phyloP scores from a whole-genome alignment of 2,329 filamentous ascomycete genomes.

The Ophiocordyceps robertsii region DNA sequence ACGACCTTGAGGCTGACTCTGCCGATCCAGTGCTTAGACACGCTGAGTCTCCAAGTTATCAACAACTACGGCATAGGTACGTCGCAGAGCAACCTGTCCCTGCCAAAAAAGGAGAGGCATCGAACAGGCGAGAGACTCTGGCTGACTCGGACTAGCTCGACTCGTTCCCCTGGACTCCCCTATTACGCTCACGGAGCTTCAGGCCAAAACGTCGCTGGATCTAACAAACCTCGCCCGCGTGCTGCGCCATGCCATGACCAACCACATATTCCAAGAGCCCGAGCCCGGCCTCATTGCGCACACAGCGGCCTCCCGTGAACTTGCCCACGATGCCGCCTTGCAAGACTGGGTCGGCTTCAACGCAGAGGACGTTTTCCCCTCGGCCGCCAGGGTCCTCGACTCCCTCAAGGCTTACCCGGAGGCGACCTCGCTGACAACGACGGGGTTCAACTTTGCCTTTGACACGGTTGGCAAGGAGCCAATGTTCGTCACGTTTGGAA shows the following conservation, averaged over 20 bases:
- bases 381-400: conserved; percentile 29
- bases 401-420: conserved; percentile 30
- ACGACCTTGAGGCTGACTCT: background rate
- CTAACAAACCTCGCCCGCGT: conserved; percentile 35
- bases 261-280: conserved; percentile 39
- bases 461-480: conserved; percentile 35
- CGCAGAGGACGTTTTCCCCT: conserved; percentile 38
- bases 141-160: conserved; percentile 21
- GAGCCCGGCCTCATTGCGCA: conserved; percentile 37
- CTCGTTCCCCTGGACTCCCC: conserved; percentile 33
- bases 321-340: conserved; percentile 33
- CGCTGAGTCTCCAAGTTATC: conserved; percentile 34
- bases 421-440: conserved; percentile 31
- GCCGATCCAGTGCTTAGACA: conserved; percentile 29
- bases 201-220: conserved; percentile 30
- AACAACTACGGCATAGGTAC: conserved; percentile 36
- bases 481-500: conserved; percentile 40
- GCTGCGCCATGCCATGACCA: conserved; percentile 44
- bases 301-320: conserved; percentile 36
- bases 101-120: background rate
- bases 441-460: conserved; percentile 39
- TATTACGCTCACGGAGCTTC: conserved; percentile 31
- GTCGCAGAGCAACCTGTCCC: background rate
- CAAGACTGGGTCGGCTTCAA: conserved; percentile 43
- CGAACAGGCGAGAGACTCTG: background rate